Evolutionary conservation across 805 yeast genomes (phyloP).

Genomic region (Starmerella khaoyaiensis): DNA sequence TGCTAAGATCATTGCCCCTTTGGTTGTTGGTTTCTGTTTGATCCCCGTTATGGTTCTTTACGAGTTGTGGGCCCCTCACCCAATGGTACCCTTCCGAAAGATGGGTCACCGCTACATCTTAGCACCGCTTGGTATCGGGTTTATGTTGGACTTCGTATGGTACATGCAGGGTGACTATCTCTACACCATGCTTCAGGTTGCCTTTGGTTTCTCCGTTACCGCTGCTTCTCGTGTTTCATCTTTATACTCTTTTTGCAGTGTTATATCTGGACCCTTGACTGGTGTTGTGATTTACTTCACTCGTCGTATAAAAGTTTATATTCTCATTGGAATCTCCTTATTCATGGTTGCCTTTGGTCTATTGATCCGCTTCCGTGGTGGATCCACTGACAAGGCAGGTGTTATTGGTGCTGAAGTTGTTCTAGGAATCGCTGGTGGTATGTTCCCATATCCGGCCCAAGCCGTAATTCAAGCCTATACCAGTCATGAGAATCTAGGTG

Average conservation of each 20-base stretch:
- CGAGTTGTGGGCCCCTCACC: slow-evolving; percentile 49
- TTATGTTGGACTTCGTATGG: slow-evolving; percentile 48
- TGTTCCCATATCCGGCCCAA: slow-evolving; percentile 53
- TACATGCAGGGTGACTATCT: slow-evolving; percentile 59
- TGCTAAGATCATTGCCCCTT: slow-evolving; percentile 53
- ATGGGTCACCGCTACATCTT: slow-evolving; percentile 60
- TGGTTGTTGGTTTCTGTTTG: slow-evolving; percentile 51
- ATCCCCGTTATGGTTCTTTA: slow-evolving; percentile 48
- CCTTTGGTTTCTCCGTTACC: slow-evolving; percentile 42
- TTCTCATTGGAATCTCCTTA: slow-evolving; percentile 42
- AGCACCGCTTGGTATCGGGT: slow-evolving; percentile 50
- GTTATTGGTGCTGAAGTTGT: slow-evolving; percentile 52
- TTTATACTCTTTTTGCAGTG: slow-evolving; percentile 52
- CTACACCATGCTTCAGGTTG: slow-evolving; percentile 53
- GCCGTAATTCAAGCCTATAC: slow-evolving; percentile 47
- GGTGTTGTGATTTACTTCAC: slow-evolving; percentile 41
- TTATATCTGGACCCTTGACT: slow-evolving; percentile 43
- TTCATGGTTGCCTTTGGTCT: slow-evolving; percentile 55
- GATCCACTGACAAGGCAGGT: slow-evolving; percentile 33
- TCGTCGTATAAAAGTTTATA: slow-evolving; percentile 46
- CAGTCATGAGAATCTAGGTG: slow-evolving; percentile 53
- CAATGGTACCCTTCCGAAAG: slow-evolving; percentile 48
- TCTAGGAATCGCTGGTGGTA: slow-evolving; percentile 62
- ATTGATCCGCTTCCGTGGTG: slow-evolving; percentile 43
- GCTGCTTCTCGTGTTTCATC: slow-evolving; percentile 59